Base-by-base conservation (phyloP, 139 green algal species). In the Haematococcus lacustris region DNA sequence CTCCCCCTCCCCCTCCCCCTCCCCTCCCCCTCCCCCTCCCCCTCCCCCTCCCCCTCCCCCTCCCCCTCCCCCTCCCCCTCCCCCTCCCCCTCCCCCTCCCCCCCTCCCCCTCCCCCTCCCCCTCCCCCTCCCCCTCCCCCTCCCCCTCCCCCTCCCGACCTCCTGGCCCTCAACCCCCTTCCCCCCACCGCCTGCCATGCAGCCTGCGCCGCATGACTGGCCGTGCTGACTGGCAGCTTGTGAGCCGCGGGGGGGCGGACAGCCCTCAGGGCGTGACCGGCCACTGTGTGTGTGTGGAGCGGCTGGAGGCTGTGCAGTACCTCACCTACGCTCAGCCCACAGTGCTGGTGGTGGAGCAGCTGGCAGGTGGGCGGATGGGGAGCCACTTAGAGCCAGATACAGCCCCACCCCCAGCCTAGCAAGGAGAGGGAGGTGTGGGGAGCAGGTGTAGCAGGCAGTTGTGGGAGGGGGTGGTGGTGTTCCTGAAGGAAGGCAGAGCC, bases 271-370 rank as follows among this genome's bases (percentile, higher is more conserved):
- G 30, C 25, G 41, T 69, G 59, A 30, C 32, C 40, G 68, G 67
- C 3, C 13, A 66, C 3, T 62, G 93, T 77, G 73, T 72, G 32
- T 40, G 80, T 26, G 83, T 88, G 62, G 39, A 70, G 1, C 51
- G 71, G 0, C 79, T 95, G 61, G 71, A 51, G 30, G 72, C 71
- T 3, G 86, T 93, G 60, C 83, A 88, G 64, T 67, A 85, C 37
- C 34, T 76, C 13, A 41, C 38, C 7, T 83, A 80, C 47, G 2
- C 4, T 1, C 47, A 84, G 62, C 76, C 89, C 33, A 94, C 88
- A 0, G 71, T 96, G n/a, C 71, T 96, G 70, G 68, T 96, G 53
- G 79, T 89, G 38, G 68, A 83, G 34, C 39, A 64, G 0, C 83
- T 95, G 28, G 80, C 67, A 23, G 83, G 93, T 70, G 73, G 26